These are phyloP conservation scores for Saccharum officinarum DNA, from an alignment of 176 grass and related monocot species.

Conservation along the genomic window DNA sequence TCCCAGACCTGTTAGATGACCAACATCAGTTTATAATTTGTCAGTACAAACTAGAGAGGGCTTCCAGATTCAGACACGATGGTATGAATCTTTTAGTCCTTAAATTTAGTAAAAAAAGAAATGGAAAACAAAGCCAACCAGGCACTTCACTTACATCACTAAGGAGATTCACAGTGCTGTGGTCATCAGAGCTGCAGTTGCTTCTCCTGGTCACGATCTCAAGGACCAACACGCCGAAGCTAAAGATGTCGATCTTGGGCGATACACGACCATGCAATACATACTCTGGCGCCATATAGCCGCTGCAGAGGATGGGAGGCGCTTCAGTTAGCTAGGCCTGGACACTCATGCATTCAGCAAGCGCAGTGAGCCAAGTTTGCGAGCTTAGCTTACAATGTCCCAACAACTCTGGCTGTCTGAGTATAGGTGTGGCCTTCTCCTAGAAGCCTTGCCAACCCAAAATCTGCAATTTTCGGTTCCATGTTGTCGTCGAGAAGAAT, in stretches of 20 bases:
- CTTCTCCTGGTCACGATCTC: constrained; percentile 51
- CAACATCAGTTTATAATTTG: neutral
- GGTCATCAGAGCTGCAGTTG: constrained; percentile 11
- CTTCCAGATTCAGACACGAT: neutral
- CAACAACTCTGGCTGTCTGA: too few relatives aligned
- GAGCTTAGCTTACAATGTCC: too few relatives aligned
- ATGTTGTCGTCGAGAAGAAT: too few relatives aligned
- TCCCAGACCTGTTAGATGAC: constrained; percentile 38
- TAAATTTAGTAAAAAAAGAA: neutral
- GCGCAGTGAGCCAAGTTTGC: too few relatives aligned
- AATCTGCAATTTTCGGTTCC: too few relatives aligned
- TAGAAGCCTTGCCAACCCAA: too few relatives aligned
- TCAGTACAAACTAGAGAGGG: neutral
- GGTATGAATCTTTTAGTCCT: neutral
- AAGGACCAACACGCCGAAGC: constrained; percentile 52
- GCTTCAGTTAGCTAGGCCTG: neutral
- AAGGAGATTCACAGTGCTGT: constrained; percentile 30
- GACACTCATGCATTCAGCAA: neutral
- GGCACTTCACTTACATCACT: constrained; percentile 32
- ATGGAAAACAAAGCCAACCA: neutral
- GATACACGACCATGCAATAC: constrained; percentile 33
- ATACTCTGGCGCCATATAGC: constrained; percentile 17
- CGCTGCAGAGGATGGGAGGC: neutral
- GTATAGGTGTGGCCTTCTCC: too few relatives aligned
- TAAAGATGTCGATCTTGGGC: constrained; percentile 51